A percentile compares a stretch with the other conserved stretches of the same genome.
Conservation (phyloP, 2,329 filamentous ascomycete genomes). For the Ascocoryne sarcoides region DNA sequence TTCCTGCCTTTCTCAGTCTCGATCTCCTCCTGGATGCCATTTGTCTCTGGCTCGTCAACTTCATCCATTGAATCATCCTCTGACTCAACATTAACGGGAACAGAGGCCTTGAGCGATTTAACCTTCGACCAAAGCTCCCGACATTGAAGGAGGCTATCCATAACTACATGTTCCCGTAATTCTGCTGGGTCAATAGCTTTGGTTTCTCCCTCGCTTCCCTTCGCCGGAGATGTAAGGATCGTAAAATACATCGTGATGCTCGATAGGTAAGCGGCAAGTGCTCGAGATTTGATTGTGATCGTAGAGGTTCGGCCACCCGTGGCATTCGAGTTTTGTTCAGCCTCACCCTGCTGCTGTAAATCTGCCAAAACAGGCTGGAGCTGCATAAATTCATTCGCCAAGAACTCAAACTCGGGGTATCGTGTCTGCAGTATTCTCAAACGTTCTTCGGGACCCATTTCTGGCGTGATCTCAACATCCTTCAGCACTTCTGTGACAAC, state of each 20-base stretch:
- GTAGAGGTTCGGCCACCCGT: neutral
- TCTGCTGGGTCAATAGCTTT: slow-evolving; percentile 66
- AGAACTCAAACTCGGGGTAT: slow-evolving; percentile 86
- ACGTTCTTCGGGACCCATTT: slow-evolving; percentile 68
- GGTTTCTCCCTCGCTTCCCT: slow-evolving; percentile 43
- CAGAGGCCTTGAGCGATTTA: slow-evolving; percentile 46
- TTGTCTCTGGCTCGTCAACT: slow-evolving; percentile 14
- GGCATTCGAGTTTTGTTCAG: slow-evolving; percentile 13
- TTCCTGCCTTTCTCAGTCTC: slow-evolving; percentile 26
- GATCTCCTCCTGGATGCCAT: neutral
- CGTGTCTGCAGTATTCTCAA: slow-evolving; percentile 65
- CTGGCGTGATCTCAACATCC: slow-evolving; percentile 70
- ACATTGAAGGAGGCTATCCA: slow-evolving; percentile 74
- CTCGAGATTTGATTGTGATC: slow-evolving; percentile 56
- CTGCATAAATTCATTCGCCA: slow-evolving; percentile 58
- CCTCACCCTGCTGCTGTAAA: slow-evolving; percentile 49
- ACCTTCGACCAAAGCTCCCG: slow-evolving; percentile 72
- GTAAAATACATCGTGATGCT: slow-evolving; percentile 91
- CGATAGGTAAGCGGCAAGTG: slow-evolving; percentile 78
- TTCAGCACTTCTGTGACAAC: slow-evolving; percentile 82
- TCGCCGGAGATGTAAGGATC: slow-evolving; percentile 72
- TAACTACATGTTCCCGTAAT: slow-evolving; percentile 81
- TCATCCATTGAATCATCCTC: slow-evolving; percentile 16
- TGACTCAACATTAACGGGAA: slow-evolving; percentile 25
- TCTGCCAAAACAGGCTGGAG: slow-evolving; percentile 49